Evolutionary conservation across 225 moss, liverwort and hornwort species (phyloP).

Genomic region (Takakia lepidozioides): DNA sequence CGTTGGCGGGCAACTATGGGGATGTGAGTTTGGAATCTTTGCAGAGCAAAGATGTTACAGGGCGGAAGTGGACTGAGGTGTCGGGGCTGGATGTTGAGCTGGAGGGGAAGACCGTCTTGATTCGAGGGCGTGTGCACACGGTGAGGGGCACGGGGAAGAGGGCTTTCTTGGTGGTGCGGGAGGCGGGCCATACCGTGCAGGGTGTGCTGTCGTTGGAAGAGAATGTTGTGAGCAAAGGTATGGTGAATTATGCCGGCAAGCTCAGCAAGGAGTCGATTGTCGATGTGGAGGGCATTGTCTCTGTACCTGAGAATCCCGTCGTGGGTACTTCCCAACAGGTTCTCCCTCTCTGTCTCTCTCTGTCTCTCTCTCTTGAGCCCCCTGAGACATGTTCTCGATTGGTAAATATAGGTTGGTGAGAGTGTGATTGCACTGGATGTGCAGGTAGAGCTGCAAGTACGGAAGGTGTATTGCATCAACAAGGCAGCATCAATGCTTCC

Average conservation of each 20-base stretch:
- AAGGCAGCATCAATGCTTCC: slow-evolving; percentile 70
- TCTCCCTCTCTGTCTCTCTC: neutral
- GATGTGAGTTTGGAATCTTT: slow-evolving; percentile 46
- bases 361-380: neutral
- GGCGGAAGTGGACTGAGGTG: slow-evolving; percentile 57
- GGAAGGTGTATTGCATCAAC: slow-evolving; percentile 67
- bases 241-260: slow-evolving; percentile 69
- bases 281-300: slow-evolving; percentile 72
- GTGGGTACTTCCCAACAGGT: slow-evolving; percentile 68
- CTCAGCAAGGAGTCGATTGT: slow-evolving; percentile 81
- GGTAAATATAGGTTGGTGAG: neutral
- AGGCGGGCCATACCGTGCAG: slow-evolving; percentile 77
- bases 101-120: slow-evolving; percentile 46
- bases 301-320: slow-evolving; percentile 50
- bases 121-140: slow-evolving; percentile 78
- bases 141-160: slow-evolving; percentile 59
- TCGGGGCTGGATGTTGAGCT: slow-evolving; percentile 19
- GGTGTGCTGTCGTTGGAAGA: slow-evolving; percentile 54
- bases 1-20: slow-evolving; percentile 60
- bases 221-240: slow-evolving; percentile 63
- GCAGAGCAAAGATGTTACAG: slow-evolving; percentile 54
- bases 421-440: slow-evolving; percentile 5
- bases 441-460: slow-evolving; percentile 74
- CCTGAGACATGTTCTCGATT: slow-evolving; percentile 1
- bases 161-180: slow-evolving; percentile 69